Evolutionary conservation across 2,329 filamentous ascomycete genomes (phyloP).

Genomic region (Aspergillus glaucus): DNA sequence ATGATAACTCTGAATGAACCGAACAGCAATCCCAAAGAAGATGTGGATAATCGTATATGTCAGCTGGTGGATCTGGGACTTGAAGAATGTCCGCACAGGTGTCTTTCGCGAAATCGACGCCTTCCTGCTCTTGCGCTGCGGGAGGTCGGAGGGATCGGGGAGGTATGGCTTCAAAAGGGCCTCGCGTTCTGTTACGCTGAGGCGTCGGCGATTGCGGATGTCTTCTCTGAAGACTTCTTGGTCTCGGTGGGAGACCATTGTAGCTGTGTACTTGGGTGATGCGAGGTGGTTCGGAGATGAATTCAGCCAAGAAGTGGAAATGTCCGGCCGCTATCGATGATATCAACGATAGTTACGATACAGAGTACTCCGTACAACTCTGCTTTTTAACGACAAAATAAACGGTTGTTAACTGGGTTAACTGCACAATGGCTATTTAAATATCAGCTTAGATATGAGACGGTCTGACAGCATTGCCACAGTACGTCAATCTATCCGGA

Average conservation of each 20-base stretch:
- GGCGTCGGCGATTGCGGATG: slow-evolving; percentile 33
- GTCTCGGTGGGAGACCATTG: slow-evolving; percentile 29
- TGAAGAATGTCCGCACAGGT: slow-evolving; percentile 41
- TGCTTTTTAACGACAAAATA: neutral
- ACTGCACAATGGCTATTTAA: too few relatives aligned
- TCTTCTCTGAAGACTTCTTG: slow-evolving; percentile 34
- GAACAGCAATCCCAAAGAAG: slow-evolving; percentile 82
- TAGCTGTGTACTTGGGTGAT: slow-evolving; percentile 2
- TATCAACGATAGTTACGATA: neutral
- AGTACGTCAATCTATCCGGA: neutral
- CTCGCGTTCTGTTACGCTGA: slow-evolving; percentile 45
- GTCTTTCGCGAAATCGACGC: slow-evolving; percentile 25
- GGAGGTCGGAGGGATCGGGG: slow-evolving; percentile 37
- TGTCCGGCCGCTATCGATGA: neutral
- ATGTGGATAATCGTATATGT: slow-evolving; percentile 53
- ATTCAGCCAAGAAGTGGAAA: slow-evolving; percentile 1
- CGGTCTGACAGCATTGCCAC: neutral
- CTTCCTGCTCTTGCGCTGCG: slow-evolving; percentile 15
- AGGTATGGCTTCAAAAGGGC: slow-evolving; percentile 48
- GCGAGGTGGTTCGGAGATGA: neutral
- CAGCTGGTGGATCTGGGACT: slow-evolving; percentile 39
- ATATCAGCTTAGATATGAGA: too few relatives aligned
- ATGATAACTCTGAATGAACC: slow-evolving; percentile 72
- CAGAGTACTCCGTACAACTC: neutral
- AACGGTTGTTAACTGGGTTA: neutral